Evolutionary conservation across 2,329 filamentous ascomycete species (phyloP), one percentile per base, ranked within the genome.

Genomic region (Tympanopsis confertula): DNA sequence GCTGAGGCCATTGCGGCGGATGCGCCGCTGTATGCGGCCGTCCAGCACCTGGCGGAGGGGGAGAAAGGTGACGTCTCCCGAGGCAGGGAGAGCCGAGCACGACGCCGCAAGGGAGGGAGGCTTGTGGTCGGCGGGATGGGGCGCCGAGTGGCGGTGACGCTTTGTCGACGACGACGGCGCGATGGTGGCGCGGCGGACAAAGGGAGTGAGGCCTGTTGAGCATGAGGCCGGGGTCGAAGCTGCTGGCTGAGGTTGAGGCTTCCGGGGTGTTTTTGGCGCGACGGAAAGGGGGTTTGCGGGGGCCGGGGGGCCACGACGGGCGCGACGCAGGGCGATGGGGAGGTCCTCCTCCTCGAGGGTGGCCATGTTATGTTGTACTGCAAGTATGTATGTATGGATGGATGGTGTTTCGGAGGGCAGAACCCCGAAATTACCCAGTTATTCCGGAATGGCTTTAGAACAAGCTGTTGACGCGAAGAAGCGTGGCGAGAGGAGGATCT

Each of bases 201-300:
- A 69, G 1, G 75, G 74, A 1, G 75, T 78, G 19, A 79, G 53
- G 2, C 74, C 74, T 1, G 68, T 74, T 2, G 65, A 61, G 7
- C 47, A 47, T 4, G 38, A 18, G 18, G 15, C 15, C 5, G 42
- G n/a, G n/a, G n/a, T n/a, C n/a, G n/a, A n/a, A 10, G 22, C 22
- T 26, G 22, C 22, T n/a, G 7, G 22, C 22, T 26, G 22, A n/a
- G 22, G 22, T n/a, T 10, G 22, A 7, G 22, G 22, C 7, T 26
- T n/a, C 7, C 22, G 22, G 22, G 7, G 7, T 7, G 7, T 7
- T 7, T n/a, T 7, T 7, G 22, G 22, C n/a, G 7, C 7, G 22
- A 26, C n/a, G 7, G n/a, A n/a, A 10, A 10, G 7, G 22, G 22
- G 22, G 7, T 7, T 7, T 26, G 22, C n/a, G 7, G 22, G 22